Base-by-base conservation (phyloP, 169 alveolate species). In the Plasmodium knowlesi region DNA sequence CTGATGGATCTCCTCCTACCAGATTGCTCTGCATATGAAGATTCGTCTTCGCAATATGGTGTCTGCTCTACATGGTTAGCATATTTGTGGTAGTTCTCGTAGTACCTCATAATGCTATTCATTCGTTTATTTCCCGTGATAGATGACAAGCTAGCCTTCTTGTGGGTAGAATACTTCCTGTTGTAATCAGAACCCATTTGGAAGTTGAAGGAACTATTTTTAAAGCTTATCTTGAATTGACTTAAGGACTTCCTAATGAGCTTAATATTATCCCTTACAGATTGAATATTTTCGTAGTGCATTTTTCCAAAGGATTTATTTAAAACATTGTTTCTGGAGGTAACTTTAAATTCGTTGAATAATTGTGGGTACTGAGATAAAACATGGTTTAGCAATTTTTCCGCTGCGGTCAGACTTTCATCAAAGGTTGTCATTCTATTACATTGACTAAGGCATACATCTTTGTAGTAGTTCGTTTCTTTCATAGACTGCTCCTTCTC, bases 221-320 rank as follows among this genome's bases (percentile, higher is more conserved):
- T 85, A 32, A 43, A 85, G 53, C 71, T 85, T 73, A 76, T 85
- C 41, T 85, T 85, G 28, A 85, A 85, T 74, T 85, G 80, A 53
- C 71, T 53, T 30, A 85, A 76, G 25, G 93, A 85, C 30, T 85
- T 85, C 39, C 86, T 50, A 74, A 85, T 85, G 5, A 85, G 32
- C 74, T 85, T 85, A 54, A 85, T 76, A 25, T 85, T 85, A 32
- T 85, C 93, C 14, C 85, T 12, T 3, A 70, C 93, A 74, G 93
- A 80, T 28, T 85, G 93, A 4, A 85, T 85, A 54, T 85, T 85
- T 85, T 85, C 93, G 74, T 85, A 85, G 34, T 85, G 93, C 85
- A 85, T 85, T 85, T 85, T 85, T 50, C 93, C 93, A 53, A 73
- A 74, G 28, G 93, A 85, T 37, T 85, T 85, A 85, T 85, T 85